Evolutionary conservation across 2,329 filamentous ascomycete genomes (phyloP).

Genomic region (Cladophialophora bantiana): DNA sequence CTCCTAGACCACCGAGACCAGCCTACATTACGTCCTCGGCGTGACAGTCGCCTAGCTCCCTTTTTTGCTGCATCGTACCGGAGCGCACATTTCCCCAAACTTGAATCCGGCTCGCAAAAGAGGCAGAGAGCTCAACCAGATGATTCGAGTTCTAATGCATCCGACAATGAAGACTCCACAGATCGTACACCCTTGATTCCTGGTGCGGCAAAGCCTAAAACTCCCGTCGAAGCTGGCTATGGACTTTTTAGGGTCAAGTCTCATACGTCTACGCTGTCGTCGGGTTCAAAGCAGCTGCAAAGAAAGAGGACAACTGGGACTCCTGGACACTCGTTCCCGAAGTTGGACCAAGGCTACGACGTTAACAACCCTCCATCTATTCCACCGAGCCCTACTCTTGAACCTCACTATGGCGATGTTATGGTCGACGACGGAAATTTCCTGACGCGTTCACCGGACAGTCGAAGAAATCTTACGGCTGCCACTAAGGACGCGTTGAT

Average conservation of each 20-base stretch:
- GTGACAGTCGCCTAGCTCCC: constrained; percentile 54
- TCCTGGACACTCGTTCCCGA: constrained; percentile 33
- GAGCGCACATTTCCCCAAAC: constrained; percentile 14
- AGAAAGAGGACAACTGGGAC: constrained; percentile 26
- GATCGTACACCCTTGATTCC: constrained; percentile 65
- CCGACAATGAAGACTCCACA: constrained; percentile 25
- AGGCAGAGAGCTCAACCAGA: constrained; percentile 29
- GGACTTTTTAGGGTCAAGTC: constrained; percentile 37
- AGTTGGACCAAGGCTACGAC: constrained; percentile 57
- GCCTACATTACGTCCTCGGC: constrained; percentile 68
- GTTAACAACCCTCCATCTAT: constrained; percentile 71
- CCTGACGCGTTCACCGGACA: constrained; percentile 47
- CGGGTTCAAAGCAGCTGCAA: constrained; percentile 27
- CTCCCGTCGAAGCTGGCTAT: constrained; percentile 31
- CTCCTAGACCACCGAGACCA: constrained; percentile 82
- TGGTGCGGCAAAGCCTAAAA: constrained; percentile 39
- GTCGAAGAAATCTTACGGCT: constrained; percentile 44
- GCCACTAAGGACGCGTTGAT: constrained; percentile 52
- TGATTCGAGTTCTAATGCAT: constrained; percentile 18
- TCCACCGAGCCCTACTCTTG: constrained; percentile 63
- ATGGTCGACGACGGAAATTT: constrained; percentile 54
- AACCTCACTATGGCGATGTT: constrained; percentile 60
- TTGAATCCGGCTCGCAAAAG: constrained; percentile 22
- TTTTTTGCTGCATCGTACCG: constrained; percentile 33
- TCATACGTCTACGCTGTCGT: constrained; percentile 35